Conservation (phyloP, 257 asterid species). For the Lycium barbarum region DNA sequence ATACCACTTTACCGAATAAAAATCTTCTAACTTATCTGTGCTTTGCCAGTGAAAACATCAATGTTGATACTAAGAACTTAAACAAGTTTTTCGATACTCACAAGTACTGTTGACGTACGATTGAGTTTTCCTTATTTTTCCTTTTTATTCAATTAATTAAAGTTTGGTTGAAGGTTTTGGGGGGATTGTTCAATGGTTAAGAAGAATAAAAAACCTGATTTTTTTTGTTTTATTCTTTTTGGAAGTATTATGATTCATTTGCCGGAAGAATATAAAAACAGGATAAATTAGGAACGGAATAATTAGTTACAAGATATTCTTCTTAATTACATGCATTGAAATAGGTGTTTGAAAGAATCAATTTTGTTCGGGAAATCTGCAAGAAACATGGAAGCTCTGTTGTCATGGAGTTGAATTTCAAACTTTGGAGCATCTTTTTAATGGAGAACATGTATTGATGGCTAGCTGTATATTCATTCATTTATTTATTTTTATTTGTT, state of each 20-base stretch:
- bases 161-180: constrained; percentile 4
- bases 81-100: constrained; percentile 34
- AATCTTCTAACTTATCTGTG: background rate
- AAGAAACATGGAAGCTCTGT: constrained; percentile 32
- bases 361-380: constrained; percentile 6
- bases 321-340: constrained; percentile 29
- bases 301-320: constrained; percentile 24
- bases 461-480: constrained; percentile 9
- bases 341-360: constrained; percentile 41
- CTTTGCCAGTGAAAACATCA: background rate
- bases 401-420: constrained; percentile 23
- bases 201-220: background rate
- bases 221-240: background rate
- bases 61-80: background rate
- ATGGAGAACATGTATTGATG: constrained; percentile 2
- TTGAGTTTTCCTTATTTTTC: background rate
- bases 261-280: background rate
- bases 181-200: background rate
- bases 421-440: constrained; percentile 22
- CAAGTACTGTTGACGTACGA: background rate
- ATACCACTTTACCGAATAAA: background rate
- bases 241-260: constrained; percentile 17
- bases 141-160: constrained; percentile 21
- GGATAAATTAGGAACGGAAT: background rate
- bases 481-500: background rate